Percentiles rank a stretch among this genome's conserved stretches.
Conservation (phyloP, 805 yeast species). For the Schizosaccharomyces octosporus region DNA sequence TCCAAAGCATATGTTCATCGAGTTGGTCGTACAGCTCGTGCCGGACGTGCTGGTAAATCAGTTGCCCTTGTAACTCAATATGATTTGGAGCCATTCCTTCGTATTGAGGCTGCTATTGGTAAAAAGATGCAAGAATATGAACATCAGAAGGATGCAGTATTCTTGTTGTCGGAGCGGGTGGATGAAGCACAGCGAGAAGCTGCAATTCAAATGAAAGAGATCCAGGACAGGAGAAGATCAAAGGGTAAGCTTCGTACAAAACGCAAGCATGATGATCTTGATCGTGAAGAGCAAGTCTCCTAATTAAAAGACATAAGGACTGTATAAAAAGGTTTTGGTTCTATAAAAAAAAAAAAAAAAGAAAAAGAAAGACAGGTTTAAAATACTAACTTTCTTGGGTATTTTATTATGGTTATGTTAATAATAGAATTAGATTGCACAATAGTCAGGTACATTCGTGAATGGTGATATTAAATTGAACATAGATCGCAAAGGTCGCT, state of each 20-base stretch:
- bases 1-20: slow-evolving; percentile 97
- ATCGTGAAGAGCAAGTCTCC: slow-evolving; percentile 17
- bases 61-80: slow-evolving; percentile 80
- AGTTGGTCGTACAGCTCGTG: slow-evolving; percentile 91
- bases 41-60: slow-evolving; percentile 73
- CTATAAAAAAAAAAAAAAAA: neutral
- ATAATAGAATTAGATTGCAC: neutral
- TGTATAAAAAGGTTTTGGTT: neutral
- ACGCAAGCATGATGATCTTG: slow-evolving; percentile 22
- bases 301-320: neutral
- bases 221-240: slow-evolving; percentile 15
- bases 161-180: slow-evolving; percentile 60
- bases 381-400: neutral
- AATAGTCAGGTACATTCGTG: neutral
- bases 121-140: slow-evolving; percentile 66
- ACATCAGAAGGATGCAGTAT: slow-evolving; percentile 51
- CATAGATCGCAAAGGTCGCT: too few relatives aligned
- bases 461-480: neutral
- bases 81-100: slow-evolving; percentile 64
- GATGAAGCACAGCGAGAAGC: slow-evolving; percentile 85
- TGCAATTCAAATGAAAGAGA: slow-evolving; percentile 49
- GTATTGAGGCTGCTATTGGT: slow-evolving; percentile 71
- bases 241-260: slow-evolving; percentile 16
- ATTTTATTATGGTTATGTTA: neutral
- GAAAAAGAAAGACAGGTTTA: neutral